Evolutionary conservation across 495 filamentous ascomycete genomes (phyloP), one percentile per base, ranked within the genome.

Genomic region (Articulospora tetracladia): DNA sequence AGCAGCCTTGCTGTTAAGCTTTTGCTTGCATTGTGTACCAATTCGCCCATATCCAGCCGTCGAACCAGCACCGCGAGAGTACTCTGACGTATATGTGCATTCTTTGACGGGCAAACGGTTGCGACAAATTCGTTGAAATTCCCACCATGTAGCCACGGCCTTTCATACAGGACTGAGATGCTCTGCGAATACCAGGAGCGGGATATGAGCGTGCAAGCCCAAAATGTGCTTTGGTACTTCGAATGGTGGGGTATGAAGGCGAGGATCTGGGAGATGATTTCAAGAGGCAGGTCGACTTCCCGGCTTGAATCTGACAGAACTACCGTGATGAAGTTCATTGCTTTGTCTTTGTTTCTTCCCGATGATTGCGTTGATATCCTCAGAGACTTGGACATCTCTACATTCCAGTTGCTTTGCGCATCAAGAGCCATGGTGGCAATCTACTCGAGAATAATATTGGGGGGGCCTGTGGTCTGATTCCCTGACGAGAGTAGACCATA

Each of bases 21-120:
- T 58, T 83, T 83, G 46, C 79, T 80, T 25, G 85, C 79, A 65
- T 90, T 83, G 63, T 92, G 85, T 4, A 89, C 80, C 44, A 91
- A 75, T 30, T 66, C 51, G 24, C 75, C 74, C 68, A 92, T 78
- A 65, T 89, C 77, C 7, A 92, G 74, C 7, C 62, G 62, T 19
- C 74, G 76, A 0, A 92, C 80, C 19, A 89, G 65, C 20, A 71
- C 71, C 0, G 83, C 78, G 20, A 90, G 72, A 26, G 81, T 74
- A 41, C 73, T 72, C 27, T 76, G 79, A 54, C 79, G 81, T 26
- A 83, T 79, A 24, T 81, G 78, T 8, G 77, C 71, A 59, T 80
- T 82, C 49, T 83, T 76, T 7, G 80, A 80, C 13, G 88, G 88
- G 58, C 84, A 86, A 23, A 92, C 71, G 0, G 83, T 83, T n/a